Evolutionary conservation across 2,329 filamentous ascomycete species (phyloP).

Genomic region (Lizonia empirigonia): DNA sequence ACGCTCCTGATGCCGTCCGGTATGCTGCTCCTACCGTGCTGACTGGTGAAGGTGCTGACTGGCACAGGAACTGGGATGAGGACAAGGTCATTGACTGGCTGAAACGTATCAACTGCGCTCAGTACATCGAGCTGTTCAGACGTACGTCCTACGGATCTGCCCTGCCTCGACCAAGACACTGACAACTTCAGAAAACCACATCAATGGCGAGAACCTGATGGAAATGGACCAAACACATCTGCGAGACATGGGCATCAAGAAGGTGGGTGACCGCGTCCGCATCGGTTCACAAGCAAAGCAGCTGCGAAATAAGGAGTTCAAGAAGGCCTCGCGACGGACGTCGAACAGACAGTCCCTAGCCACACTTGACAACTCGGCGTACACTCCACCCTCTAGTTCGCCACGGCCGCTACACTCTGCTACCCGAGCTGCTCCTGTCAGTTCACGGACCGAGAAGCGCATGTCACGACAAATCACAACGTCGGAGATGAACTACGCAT

Average conservation of each 20-base stretch:
- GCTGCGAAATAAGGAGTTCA: slow-evolving; percentile 56
- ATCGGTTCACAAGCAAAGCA: slow-evolving; percentile 63
- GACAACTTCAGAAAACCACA: slow-evolving; percentile 73
- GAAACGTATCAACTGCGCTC: slow-evolving; percentile 85
- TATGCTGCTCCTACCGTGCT: slow-evolving; percentile 31
- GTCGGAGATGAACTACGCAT: slow-evolving; percentile 51
- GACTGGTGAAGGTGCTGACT: slow-evolving; percentile 60
- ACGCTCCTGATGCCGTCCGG: slow-evolving; percentile 67
- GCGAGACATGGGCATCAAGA: slow-evolving; percentile 98
- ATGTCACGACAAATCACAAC: slow-evolving; percentile 54
- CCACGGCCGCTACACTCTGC: slow-evolving; percentile 65
- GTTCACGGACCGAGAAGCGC: slow-evolving; percentile 54
- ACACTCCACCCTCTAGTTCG: slow-evolving; percentile 67
- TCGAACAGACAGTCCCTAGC: slow-evolving; percentile 84
- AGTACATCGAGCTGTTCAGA: slow-evolving; percentile 90
- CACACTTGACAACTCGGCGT: slow-evolving; percentile 70
- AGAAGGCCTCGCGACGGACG: slow-evolving; percentile 66
- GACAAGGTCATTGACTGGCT: slow-evolving; percentile 91
- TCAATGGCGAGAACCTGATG: slow-evolving; percentile 94
- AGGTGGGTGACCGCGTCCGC: slow-evolving; percentile 93
- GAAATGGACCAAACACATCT: slow-evolving; percentile 97
- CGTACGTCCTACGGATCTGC: slow-evolving; percentile 46
- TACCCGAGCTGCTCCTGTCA: slow-evolving; percentile 50
- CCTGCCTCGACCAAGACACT: slow-evolving; percentile 11
- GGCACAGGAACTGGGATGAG: slow-evolving; percentile 75